phyloP scores from a whole-genome alignment of 192 early-diverging fungal species.

The Gaertneriomyces sp. region DNA sequence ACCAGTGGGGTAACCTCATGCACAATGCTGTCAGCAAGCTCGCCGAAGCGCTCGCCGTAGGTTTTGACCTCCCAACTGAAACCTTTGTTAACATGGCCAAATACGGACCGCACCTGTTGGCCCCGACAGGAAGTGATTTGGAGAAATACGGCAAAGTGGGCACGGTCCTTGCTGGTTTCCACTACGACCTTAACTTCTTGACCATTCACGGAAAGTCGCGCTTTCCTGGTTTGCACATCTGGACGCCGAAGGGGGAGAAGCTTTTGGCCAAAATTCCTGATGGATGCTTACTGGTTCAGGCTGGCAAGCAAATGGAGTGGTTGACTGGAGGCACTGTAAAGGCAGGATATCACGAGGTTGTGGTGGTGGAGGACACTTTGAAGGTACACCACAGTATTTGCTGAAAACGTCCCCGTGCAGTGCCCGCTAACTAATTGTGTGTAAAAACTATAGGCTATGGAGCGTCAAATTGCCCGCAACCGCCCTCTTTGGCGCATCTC shows the following conservation, averaged over 20 bases:
- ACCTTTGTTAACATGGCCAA: constrained; percentile 55
- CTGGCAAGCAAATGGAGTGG: constrained; percentile 65
- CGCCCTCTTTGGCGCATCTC: constrained; percentile 69
- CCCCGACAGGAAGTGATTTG: constrained; percentile 67
- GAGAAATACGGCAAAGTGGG: constrained; percentile 56
- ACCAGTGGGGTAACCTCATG: constrained; percentile 60
- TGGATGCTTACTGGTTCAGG: constrained; percentile 56
- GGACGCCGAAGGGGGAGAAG: constrained; percentile 59
- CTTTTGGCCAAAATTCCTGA: constrained; percentile 62
- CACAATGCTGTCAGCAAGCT: constrained; percentile 51
- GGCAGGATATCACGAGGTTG: constrained; percentile 72
- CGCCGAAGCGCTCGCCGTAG: constrained; percentile 63
- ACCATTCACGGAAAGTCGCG: constrained; percentile 74
- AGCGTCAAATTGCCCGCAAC: constrained; percentile 42
- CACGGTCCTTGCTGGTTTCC: constrained; percentile 62
- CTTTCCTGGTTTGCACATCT: constrained; percentile 71
- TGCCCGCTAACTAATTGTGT: neutral
- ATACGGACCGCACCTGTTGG: constrained; percentile 65
- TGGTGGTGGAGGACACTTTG: constrained; percentile 56
- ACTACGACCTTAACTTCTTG: constrained; percentile 61
- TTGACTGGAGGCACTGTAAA: constrained; percentile 61
- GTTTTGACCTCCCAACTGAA: constrained; percentile 55
- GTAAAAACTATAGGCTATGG: constrained; percentile 34
- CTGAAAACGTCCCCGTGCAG: neutral
- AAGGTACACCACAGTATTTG: constrained; percentile 17